Evolutionary conservation across 2,329 filamentous ascomycete genomes (phyloP), one percentile per base, ranked within the genome.

Genomic region (Blastomyces percursus): DNA sequence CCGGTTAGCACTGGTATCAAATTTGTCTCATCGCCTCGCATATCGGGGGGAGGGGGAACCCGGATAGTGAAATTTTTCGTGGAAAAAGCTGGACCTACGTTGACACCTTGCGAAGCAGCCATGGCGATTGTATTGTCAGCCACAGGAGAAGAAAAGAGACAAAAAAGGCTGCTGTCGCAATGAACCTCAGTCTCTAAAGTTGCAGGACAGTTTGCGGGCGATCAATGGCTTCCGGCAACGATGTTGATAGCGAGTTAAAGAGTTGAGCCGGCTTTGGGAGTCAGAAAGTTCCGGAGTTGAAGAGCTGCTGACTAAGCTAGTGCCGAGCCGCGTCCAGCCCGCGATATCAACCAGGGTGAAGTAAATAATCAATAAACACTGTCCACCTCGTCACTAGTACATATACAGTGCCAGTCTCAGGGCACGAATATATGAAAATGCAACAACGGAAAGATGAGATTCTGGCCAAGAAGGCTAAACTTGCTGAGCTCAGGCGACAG

Each of bases 401-500:
- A 38, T 56, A 21, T 21, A 56, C 16, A 44, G 40, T 19, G 19
- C 30, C 38, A 21, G 38, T 19, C 14, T 16, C 56, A 59, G 56
- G 7, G 56, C 21, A 27, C 21, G 21, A 27, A 12, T 46, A 46
- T 32, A 30, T 40, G 14, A 46, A 69, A 35, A 73, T 75, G 78
- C 87, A 86, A 74, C 80, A 92, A 82, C 88, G 92, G 71, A 89
- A 91, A 80, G 91, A 96, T 81, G 94, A 99, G 81, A 96, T 99
- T 69, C 81, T 94, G 70, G 92, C 91, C 69, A 99, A 99, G 80
- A 93, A 90, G 81, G 93, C 92, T 66, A 96, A 94, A 81, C 90
- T 99, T 71, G 92, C 90, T 59, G 94, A 97, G 82, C 84, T 99
- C 67, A 96, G 96, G 80, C 86, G 90, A 66, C 91, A 96, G 78